Base-by-base conservation (phyloP, 2,329 filamentous ascomycete genomes). In the Aciculosporium take region DNA sequence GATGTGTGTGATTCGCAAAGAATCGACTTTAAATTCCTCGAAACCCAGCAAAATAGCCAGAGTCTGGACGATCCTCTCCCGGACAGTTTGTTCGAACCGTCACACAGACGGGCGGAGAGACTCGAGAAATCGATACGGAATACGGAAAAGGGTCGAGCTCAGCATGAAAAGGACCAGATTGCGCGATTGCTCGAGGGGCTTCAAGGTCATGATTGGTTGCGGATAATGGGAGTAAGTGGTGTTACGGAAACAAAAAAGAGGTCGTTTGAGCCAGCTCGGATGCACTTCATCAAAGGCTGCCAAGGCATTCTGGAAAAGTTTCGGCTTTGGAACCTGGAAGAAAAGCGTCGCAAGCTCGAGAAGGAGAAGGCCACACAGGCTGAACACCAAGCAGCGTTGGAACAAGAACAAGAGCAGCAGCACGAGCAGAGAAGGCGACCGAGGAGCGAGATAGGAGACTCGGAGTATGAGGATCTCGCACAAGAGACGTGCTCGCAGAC, bases 131-230 rank as follows among this genome's bases (percentile, higher is more conserved):
- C 72, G 1, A 76, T 79, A 37, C 67, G 76, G 25, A 81, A 81
- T 48, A 67, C 72, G 0, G 76, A 81, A 53, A 77, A 72, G 53
- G 74, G 74, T 10, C 69, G 75, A 8, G 76, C 76, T 13, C 75
- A 80, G 49, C 76, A 81, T 64, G 76, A 81, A 50, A 76, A 71
- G 49, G 75, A 79, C 45, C 75, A 79, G 50, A 72, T 81, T 31
- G 70, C 76, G 41, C 68, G 76, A 27, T 60, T 81, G 13, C 69
- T 95, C 6, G 86, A 91, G 41, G 86, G 86, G 15, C 71, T 98
- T 1, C 82, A 86, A 56, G 84, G 89, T 2, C 85, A 84, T 44
- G 91, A 96, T 60, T 98, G 91, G 91, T 68, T 95, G 43, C 80
- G 84, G 46, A 75, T 88, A 4, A 87, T 98, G 78, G 91, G 89